These are phyloP conservation scores for Phytophthora quininea DNA, from an alignment of 352 stramenopile species.

Conservation along the genomic window DNA sequence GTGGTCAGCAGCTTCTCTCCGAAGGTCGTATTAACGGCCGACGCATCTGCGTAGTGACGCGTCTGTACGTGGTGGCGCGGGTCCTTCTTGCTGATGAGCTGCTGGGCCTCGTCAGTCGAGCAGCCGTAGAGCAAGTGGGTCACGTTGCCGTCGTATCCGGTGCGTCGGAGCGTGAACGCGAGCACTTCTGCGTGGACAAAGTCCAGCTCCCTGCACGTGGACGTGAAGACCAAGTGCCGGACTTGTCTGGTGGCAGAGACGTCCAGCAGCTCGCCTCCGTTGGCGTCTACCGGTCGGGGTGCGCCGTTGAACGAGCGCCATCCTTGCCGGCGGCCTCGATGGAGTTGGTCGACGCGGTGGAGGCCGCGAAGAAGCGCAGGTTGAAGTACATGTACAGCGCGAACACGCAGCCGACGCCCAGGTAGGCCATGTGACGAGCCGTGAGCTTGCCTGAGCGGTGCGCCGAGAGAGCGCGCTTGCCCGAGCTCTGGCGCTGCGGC, in stretches of 20 bases:
- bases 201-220: conserved; percentile 65
- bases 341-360: conserved; percentile 33
- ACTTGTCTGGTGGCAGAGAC: conserved; percentile 56
- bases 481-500: conserved; percentile 53
- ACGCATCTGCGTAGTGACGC: conserved; percentile 47
- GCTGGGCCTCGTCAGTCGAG: conserved; percentile 34
- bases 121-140: conserved; percentile 84
- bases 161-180: conserved; percentile 63
- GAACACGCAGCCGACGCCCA: conserved; percentile 49
- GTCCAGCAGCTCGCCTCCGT: conserved; percentile 31
- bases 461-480: conserved; percentile 22
- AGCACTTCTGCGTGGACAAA: conserved; percentile 75
- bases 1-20: conserved; percentile 68
- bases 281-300: conserved; percentile 12
- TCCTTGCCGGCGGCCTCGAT: conserved; percentile 25
- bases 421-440: conserved; percentile 33
- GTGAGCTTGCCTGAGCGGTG: too few relatives aligned
- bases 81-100: conserved; percentile 61
- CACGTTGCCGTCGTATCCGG: conserved; percentile 60
- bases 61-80: conserved; percentile 49
- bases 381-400: conserved; percentile 69
- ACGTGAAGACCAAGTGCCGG: conserved; percentile 79
- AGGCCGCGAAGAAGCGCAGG: conserved; percentile 61
- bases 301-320: conserved; percentile 25
- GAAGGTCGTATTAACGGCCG: conserved; percentile 40